Evolutionary conservation across 805 yeast species (phyloP).

Genomic region (Clavispora santaluciae): DNA sequence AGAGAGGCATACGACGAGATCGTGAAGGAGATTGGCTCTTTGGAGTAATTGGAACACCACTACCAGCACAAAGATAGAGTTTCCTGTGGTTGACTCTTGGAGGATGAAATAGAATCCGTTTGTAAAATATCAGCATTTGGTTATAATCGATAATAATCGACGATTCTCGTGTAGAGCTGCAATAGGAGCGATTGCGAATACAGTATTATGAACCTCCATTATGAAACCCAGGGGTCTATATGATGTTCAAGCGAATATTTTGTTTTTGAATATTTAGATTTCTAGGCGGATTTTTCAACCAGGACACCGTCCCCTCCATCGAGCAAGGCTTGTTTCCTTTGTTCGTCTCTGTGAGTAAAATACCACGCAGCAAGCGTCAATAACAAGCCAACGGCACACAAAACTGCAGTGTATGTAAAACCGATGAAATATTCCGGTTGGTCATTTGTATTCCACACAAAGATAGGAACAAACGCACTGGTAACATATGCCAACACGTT

Average conservation of each 20-base stretch:
- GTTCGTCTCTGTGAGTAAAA: conserved; percentile 26
- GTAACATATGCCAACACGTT: conserved; percentile 38
- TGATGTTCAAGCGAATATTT: too few relatives aligned
- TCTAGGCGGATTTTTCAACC: not conserved
- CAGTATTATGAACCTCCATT: too few relatives aligned
- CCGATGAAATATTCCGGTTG: conserved; percentile 31
- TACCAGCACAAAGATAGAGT: not conserved
- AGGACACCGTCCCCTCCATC: too few relatives aligned
- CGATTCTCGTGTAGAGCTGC: not conserved
- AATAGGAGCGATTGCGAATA: too few relatives aligned
- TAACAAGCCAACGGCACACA: conserved; percentile 26
- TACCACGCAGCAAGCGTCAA: conserved; percentile 24
- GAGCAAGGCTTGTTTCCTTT: too few relatives aligned
- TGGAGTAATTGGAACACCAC: conserved; percentile 10
- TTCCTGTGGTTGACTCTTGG: conserved; percentile 2
- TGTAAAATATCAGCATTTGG: conserved; percentile 11
- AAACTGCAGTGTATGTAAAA: conserved; percentile 30
- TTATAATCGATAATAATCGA: conserved; percentile 1
- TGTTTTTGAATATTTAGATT: too few relatives aligned
- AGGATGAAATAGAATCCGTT: not conserved
- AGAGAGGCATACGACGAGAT: conserved; percentile 90
- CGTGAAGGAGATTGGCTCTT: conserved; percentile 74
- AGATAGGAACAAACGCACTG: conserved; percentile 35
- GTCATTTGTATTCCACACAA: conserved; percentile 35
- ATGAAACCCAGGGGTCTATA: too few relatives aligned